A percentile compares a stretch with the other conserved stretches of the same genome.
phyloP scores from a whole-genome alignment of 2,329 filamentous ascomycete species.

The Fusarium austroafricanum region DNA sequence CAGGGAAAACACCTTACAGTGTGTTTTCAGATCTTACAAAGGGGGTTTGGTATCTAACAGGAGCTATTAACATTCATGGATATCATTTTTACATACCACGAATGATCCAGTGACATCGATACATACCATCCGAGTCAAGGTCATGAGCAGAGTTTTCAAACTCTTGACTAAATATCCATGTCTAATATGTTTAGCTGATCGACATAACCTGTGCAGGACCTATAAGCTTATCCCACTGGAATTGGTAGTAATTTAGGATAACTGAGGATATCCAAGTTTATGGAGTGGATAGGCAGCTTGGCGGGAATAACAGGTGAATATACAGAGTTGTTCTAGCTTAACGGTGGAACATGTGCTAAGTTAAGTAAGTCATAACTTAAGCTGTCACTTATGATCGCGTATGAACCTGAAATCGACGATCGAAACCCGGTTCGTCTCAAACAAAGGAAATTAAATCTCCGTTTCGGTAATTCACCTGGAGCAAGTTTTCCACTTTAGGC shows the following conservation, averaged over 20 bases:
- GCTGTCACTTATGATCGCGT: background rate
- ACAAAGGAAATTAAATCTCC: constrained; percentile 33
- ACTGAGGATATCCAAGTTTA: background rate
- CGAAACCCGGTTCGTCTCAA: constrained; percentile 16
- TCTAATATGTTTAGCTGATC: background rate
- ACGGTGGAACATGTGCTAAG: background rate
- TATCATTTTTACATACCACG: background rate
- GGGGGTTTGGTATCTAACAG: constrained; percentile 1
- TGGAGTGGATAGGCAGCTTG: constrained; percentile 6
- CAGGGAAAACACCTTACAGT: background rate
- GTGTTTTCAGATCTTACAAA: background rate
- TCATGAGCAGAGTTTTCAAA: background rate
- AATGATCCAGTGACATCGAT: background rate
- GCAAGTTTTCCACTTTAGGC: constrained; percentile 27
- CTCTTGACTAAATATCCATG: constrained; percentile 18
- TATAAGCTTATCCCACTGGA: background rate
- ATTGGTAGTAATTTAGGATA: background rate
- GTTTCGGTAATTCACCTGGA: constrained; percentile 19
- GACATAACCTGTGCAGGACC: constrained; percentile 1
- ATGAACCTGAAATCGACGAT: constrained; percentile 19
- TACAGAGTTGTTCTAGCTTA: constrained; percentile 1
- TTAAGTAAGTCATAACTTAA: background rate
- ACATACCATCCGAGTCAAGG: background rate
- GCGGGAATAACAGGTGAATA: background rate
- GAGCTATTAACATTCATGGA: constrained; percentile 4